phyloP scores from a whole-genome alignment of 78 protist species.

The Parvularia atlantis region DNA sequence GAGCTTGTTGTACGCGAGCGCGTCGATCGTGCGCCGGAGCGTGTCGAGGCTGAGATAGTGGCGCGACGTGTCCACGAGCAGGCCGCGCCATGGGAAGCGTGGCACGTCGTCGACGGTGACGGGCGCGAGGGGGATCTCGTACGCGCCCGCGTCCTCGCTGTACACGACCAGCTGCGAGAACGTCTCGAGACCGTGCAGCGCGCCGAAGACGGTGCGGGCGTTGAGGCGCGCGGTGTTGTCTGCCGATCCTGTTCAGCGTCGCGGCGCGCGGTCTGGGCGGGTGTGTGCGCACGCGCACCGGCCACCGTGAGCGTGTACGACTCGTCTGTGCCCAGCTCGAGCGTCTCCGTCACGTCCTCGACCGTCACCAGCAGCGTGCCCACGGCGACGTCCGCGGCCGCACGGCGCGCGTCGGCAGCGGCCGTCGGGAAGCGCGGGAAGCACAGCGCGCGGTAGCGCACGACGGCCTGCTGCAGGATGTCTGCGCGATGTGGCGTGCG shows the following conservation, averaged over 20 bases:
- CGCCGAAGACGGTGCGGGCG: constrained; percentile 46
- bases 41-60: constrained; percentile 36
- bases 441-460: not conserved
- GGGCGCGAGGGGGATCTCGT: constrained; percentile 4
- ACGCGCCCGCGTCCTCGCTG: constrained; percentile 18
- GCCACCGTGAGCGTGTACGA: constrained; percentile 10
- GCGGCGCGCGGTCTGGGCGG: no score
- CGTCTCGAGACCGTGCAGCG: constrained; percentile 56
- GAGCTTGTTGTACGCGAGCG: constrained; percentile 43
- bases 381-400: not conserved
- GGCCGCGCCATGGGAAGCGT: constrained; percentile 63
- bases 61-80: constrained; percentile 70
- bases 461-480: not conserved
- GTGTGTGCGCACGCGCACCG: no score
- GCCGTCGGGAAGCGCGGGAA: not conserved
- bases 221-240: not conserved
- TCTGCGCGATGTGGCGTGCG: not conserved
- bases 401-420: not conserved
- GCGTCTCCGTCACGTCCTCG: not conserved
- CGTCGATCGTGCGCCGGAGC: constrained; percentile 17
- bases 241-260: no score
- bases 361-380: not conserved
- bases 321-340: constrained; percentile 33
- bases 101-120: constrained; percentile 45
- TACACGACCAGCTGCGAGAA: constrained; percentile 57